These are phyloP conservation scores for Solanum okadae DNA, from an alignment of 257 asterid species.

Conservation along the genomic window DNA sequence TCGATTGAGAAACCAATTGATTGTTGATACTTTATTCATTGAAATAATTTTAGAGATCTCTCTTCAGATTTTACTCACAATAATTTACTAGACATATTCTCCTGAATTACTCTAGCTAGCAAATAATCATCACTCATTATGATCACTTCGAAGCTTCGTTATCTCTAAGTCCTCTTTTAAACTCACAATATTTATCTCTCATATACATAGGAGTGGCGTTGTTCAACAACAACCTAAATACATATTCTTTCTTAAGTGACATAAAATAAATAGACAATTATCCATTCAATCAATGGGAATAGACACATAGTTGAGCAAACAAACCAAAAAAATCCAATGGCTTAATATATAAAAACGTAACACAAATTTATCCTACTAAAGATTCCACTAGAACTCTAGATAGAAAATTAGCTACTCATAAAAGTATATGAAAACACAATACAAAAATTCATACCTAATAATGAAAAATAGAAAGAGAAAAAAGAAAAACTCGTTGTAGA, in stretches of 20 bases:
- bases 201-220: neutral
- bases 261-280: too few relatives aligned
- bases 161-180: neutral
- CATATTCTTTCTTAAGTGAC: neutral
- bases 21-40: too few relatives aligned
- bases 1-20: too few relatives aligned
- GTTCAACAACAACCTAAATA: neutral
- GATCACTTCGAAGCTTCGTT: neutral
- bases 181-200: neutral
- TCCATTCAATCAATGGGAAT: too few relatives aligned
- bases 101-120: neutral
- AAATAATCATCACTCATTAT: neutral
- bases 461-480: neutral
- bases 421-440: neutral
- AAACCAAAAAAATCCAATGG: neutral
- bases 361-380: neutral
- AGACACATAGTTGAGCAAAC: too few relatives aligned
- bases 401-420: neutral
- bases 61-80: neutral
- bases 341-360: too few relatives aligned
- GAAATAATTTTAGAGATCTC: too few relatives aligned
- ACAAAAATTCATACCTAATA: neutral
- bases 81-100: neutral
- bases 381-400: neutral
- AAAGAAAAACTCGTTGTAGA: too few relatives aligned